Conservation (phyloP, 768 basidiomycete genomes). For the Neoboletus subvelutipes region DNA sequence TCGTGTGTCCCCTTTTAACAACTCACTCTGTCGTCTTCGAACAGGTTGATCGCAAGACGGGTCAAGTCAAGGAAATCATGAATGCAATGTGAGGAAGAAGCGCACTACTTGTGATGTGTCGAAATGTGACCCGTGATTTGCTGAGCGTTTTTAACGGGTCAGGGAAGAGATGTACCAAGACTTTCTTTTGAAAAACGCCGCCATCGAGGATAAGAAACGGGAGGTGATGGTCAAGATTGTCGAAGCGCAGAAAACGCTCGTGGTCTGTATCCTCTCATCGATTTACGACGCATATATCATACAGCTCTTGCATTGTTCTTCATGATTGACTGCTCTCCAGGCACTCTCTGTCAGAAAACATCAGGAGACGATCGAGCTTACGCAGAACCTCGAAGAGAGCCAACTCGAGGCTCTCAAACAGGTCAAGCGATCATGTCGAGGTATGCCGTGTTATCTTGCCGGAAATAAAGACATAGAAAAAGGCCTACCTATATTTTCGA, state of each 20-base stretch:
- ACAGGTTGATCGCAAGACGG: conserved; percentile 25
- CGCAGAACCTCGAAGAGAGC: conserved; percentile 23
- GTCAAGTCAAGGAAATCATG: conserved; percentile 19
- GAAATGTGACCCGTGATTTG: neutral
- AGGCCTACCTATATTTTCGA: neutral
- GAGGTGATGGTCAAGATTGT: conserved; percentile 26
- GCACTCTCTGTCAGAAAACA: conserved; percentile 29
- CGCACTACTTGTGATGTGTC: conserved; percentile 4
- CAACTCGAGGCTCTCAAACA: conserved; percentile 25
- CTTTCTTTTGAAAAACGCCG: conserved; percentile 24
- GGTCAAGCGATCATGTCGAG: conserved; percentile 20
- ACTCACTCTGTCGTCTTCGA: neutral
- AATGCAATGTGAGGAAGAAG: conserved; percentile 25
- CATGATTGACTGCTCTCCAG: conserved; percentile 2
- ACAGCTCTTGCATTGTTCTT: too few species aligned
- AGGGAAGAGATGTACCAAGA: conserved; percentile 29
- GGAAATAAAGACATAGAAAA: neutral
- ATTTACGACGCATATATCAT: neutral
- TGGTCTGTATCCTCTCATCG: conserved; percentile 18
- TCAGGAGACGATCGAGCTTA: conserved; percentile 23
- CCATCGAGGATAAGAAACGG: conserved; percentile 29
- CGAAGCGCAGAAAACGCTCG: conserved; percentile 24
- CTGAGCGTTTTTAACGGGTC: neutral
- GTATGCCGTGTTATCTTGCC: conserved; percentile 8
- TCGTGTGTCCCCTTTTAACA: neutral